Evolutionary conservation across 2,329 filamentous ascomycete species (phyloP).

Genomic region (Phialophora tarda): DNA sequence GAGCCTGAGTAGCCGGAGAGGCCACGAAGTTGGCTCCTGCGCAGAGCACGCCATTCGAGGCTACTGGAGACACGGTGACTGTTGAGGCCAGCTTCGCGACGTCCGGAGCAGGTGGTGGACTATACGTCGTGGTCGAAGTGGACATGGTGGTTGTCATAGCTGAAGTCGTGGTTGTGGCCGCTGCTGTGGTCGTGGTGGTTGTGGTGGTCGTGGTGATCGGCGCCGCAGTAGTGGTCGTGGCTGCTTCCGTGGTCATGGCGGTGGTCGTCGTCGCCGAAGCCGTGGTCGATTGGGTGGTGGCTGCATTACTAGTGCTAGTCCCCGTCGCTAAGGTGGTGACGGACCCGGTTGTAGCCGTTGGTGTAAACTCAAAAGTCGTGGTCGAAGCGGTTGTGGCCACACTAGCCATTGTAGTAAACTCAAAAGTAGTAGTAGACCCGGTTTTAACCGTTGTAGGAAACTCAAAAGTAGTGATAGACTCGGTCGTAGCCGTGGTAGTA

Average conservation of each 20-base stretch:
- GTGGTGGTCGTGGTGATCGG: background rate
- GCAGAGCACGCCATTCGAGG: conserved; percentile 17
- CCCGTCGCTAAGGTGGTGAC: too few species aligned
- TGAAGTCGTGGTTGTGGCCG: conserved; percentile 13
- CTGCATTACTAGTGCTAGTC: too few species aligned
- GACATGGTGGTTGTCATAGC: conserved; percentile 9
- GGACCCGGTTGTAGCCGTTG: too few species aligned
- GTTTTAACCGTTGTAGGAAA: too few species aligned
- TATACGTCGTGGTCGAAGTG: conserved; percentile 24
- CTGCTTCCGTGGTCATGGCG: conserved; percentile 14
- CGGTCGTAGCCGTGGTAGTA: too few species aligned
- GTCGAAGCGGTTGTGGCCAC: too few species aligned
- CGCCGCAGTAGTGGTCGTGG: background rate
- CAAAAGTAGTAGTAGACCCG: too few species aligned
- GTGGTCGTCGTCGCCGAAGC: too few species aligned
- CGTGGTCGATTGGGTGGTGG: too few species aligned
- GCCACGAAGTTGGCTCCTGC: conserved; percentile 15
- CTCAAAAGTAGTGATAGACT: too few species aligned
- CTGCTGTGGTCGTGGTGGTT: conserved; percentile 6
- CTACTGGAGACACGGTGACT: background rate
- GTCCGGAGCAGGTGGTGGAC: conserved; percentile 15
- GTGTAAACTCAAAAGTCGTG: too few species aligned
- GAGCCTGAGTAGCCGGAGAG: conserved; percentile 5
- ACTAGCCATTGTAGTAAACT: too few species aligned
- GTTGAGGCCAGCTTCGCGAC: conserved; percentile 10